Evolutionary conservation across 23 red algal species (phyloP), one percentile per base, ranked within the genome.

Genomic region (Cyanidiococcus yangmingshanensis): DNA sequence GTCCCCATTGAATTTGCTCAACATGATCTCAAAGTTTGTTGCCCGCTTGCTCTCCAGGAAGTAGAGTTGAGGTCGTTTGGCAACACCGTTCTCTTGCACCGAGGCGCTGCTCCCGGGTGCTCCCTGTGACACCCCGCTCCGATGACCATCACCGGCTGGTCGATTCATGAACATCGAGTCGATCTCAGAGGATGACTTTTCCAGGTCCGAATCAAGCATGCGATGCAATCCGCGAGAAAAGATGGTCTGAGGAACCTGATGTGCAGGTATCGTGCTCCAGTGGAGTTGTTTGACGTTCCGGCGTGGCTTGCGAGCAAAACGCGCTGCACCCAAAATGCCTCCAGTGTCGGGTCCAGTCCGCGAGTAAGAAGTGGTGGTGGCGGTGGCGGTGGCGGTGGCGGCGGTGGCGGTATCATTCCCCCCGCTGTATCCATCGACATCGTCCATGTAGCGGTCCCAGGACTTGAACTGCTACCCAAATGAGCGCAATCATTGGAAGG

Each of bases 11-110:
- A 98, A 91, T 67, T 89, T 85, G 24, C 88, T 82, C 37, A 98
- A 79, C 85, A 91, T 98, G 45, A 98, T 98, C 39, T 91, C 82
- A 2, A 87, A 83, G 39, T 98, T 98, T 27, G 68, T 83, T 67
- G 84, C 80, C 45, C 82, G 75, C 71, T 84, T 79, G 36, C 80
- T 68, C 68, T 98, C 94, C 2, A 98, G 80, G 29, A 98, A 85
- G 51, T 88, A 84, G 0, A 86, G 84, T 12, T 67, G 37, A 1
- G 79, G 38, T 1, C 75, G 51, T n/a, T 71, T 67, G 2, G 33
- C 39, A 17, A 37, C 32, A 39, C 57, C 59, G 33, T 75, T 81
- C 40, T 80, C 36, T 35, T 45, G 50, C 38, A 68, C 39, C 38
- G 67, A 58, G 1, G 38, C 75, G 0, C 17, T 80, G 26, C 63